A percentile compares a stretch with the other conserved stretches of the same genome.
Evolutionary conservation across 129 eudicot genomes (phyloP).

Genomic region (Kitagawia praeruptora): DNA sequence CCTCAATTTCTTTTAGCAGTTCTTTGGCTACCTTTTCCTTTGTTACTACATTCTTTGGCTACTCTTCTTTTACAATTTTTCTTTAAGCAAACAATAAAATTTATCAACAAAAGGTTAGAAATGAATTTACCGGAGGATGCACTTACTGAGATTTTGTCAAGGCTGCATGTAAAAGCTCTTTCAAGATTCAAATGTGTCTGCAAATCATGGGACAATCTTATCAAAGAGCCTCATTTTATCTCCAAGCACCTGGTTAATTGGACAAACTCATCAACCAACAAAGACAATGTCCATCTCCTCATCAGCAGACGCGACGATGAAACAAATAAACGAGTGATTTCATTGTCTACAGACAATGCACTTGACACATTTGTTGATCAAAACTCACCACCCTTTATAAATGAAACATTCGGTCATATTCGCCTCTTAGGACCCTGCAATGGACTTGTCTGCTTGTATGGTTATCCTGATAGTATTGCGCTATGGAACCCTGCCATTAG

Average conservation of each 20-base stretch:
- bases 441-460: conserved; percentile 35
- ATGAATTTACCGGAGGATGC: conserved; percentile 33
- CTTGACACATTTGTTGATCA: conserved; percentile 8
- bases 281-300: conserved; percentile 16
- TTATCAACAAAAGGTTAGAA: neutral
- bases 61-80: neutral
- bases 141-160: conserved; percentile 20
- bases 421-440: conserved; percentile 40
- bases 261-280: conserved; percentile 8
- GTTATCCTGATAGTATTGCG: conserved; percentile 22
- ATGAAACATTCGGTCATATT: conserved; percentile 18
- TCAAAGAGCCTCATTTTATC: conserved; percentile 19
- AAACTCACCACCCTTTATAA: conserved; percentile 11
- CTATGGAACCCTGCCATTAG: conserved; percentile 36
- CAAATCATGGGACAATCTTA: conserved; percentile 25
- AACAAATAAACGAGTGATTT: conserved; percentile 25
- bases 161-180: conserved; percentile 26
- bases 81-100: neutral
- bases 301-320: conserved; percentile 20
- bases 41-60: neutral
- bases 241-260: conserved; percentile 16
- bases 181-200: conserved; percentile 28
- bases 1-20: neutral
- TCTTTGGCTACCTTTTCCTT: neutral
- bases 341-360: conserved; percentile 11